Conservation (phyloP, 768 basidiomycete genomes). For the Suillus bovinus region DNA sequence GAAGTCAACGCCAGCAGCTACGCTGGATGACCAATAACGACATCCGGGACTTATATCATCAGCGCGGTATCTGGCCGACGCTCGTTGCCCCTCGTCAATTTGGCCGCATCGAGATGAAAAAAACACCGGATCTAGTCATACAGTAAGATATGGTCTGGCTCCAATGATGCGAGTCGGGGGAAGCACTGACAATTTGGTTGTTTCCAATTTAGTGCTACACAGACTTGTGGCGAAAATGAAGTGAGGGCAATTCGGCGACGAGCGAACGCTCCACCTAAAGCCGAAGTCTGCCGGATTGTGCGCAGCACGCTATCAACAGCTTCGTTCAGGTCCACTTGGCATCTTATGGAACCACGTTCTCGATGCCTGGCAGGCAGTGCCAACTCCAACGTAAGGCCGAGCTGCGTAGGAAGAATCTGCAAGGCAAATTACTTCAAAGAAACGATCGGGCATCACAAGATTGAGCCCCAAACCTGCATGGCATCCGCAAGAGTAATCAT, state of each 20-base stretch:
- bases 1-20: conserved; percentile 91
- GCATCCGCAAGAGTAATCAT: conserved; percentile 80
- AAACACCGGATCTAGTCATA: conserved; percentile 84
- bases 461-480: conserved; percentile 55
- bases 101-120: conserved; percentile 88
- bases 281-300: conserved; percentile 69
- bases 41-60: conserved; percentile 44
- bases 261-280: conserved; percentile 47
- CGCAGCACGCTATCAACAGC: conserved; percentile 86
- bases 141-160: neutral
- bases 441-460: conserved; percentile 11
- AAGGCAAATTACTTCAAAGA: conserved; percentile 15
- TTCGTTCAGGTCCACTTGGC: conserved; percentile 69
- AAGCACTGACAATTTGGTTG: conserved; percentile 90
- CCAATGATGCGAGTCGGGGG: conserved; percentile 1
- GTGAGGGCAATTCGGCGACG: conserved; percentile 88
- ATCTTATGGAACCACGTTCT: conserved; percentile 47
- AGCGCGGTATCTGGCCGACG: conserved; percentile 39
- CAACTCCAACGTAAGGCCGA: conserved; percentile 84
- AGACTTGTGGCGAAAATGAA: conserved; percentile 88
- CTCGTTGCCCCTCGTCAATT: conserved; percentile 37
- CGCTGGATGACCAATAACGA: conserved; percentile 58
- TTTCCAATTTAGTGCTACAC: conserved; percentile 95
- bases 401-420: conserved; percentile 56
- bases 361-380: conserved; percentile 60